Evolutionary conservation across 2,329 filamentous ascomycete species (phyloP), one percentile per base, ranked within the genome.

Genomic region (Diaporthe vexans): DNA sequence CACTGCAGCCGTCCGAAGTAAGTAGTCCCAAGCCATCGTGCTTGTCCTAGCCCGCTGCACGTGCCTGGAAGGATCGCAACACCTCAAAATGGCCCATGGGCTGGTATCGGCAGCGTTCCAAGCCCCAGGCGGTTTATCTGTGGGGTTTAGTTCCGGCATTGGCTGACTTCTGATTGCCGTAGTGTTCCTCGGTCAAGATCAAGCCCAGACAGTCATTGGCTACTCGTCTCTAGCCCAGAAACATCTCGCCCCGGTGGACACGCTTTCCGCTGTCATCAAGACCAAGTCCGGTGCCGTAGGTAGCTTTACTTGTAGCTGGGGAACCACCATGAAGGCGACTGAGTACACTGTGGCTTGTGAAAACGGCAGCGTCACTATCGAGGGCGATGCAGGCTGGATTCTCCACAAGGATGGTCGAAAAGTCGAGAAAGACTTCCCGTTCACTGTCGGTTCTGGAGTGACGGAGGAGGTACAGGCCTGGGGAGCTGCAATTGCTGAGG

Each of bases 241-340:
- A 57, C 86, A 92, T 79, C 84, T 94, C 2, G 86, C 89, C 2
- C 92, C 92, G 0, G 85, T 93, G 0, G 92, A 94, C 78, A 92
- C 91, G 3, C 83, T 93, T 71, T 87, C 90, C 78, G 90, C 91
- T 8, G 84, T 89, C 2, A 76, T 92, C 51, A 86, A 85, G 79
- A 87, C 90, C 2, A 84, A 84, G 73, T 86, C 85, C 35, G 91
- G 91, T 4, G 85, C 84, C 2, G 85, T 86, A 0, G 92, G 92
- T 1, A 89, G 87, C 7, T 88, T 92, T 65, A 84, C 86, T 72
- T 82, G 90, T n/a, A 89, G 87, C 2, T 88, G 88, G 71, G 91
- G 91, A 2, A 89, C 89, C 10, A 88, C 86, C 11, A 79, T 90
- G 76, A 82, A 81, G 8, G 86, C 87, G 0, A 87, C 86, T 19